Conservation (phyloP, 371 early-diverging fungal genomes). For the Syncephalastrum monosporum region DNA sequence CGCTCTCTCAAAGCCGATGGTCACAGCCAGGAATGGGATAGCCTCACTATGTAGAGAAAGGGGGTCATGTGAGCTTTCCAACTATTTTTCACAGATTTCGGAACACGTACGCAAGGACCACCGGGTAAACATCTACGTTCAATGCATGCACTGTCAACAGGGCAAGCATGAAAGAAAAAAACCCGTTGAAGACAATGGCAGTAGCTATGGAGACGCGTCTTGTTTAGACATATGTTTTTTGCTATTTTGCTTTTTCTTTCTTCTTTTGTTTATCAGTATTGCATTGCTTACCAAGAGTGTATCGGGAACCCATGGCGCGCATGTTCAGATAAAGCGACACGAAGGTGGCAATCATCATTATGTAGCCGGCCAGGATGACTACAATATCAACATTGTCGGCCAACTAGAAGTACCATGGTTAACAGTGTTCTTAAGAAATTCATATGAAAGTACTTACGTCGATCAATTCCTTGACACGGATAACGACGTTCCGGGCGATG, state of each 20-base stretch:
- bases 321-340: conserved; percentile 77
- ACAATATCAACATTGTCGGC: conserved; percentile 72
- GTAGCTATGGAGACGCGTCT: conserved; percentile 21
- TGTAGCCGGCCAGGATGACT: conserved; percentile 72
- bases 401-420: conserved; percentile 10
- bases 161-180: conserved; percentile 74
- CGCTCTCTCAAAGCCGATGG: conserved; percentile 88
- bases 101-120: conserved; percentile 52
- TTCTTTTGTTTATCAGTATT: background rate
- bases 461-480: conserved; percentile 57
- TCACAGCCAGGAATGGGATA: conserved; percentile 86
- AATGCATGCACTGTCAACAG: conserved; percentile 59
- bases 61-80: background rate
- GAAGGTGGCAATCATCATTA: conserved; percentile 79
- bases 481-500: conserved; percentile 49
- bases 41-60: conserved; percentile 53
- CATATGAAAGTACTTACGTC: conserved; percentile 36
- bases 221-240: background rate
- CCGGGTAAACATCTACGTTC: conserved; percentile 59
- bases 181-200: conserved; percentile 60
- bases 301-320: conserved; percentile 79
- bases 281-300: conserved; percentile 60
- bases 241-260: too few relatives aligned
- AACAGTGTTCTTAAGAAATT: background rate
- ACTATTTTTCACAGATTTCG: conserved; percentile 1